Percentiles rank a stretch among this genome's conserved stretches.
Evolutionary conservation across 371 early-diverging fungal species (phyloP).

Genomic region (Blastocladiella emersonii): DNA sequence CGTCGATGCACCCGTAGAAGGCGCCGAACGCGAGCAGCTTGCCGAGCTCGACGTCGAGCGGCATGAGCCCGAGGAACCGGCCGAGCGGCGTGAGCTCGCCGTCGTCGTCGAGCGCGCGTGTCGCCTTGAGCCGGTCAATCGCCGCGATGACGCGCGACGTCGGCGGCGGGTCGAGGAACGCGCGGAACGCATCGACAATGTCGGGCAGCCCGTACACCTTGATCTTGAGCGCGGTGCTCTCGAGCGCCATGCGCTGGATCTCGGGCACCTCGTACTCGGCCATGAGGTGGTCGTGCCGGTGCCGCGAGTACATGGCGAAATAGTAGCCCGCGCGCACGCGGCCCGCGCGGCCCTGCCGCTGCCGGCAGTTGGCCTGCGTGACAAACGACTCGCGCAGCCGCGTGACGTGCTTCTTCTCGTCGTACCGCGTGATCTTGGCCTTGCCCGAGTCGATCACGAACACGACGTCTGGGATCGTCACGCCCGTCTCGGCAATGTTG

Average conservation of each 20-base stretch:
- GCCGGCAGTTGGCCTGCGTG: conserved; percentile 69
- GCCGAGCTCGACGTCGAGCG: conserved; percentile 77
- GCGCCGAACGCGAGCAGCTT: conserved; percentile 73
- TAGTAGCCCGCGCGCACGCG: conserved; percentile 69
- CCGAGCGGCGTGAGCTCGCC: conserved; percentile 78
- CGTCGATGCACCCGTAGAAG: conserved; percentile 66
- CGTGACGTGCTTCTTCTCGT: conserved; percentile 50
- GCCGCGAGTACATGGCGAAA: conserved; percentile 49
- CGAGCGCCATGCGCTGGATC: conserved; percentile 61
- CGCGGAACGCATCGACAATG: conserved; percentile 42
- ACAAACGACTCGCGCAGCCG: conserved; percentile 51
- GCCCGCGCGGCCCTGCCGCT: conserved; percentile 89
- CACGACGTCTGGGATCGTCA: conserved; percentile 90
- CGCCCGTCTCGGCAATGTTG: conserved; percentile 89
- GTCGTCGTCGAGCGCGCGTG: conserved; percentile 30
- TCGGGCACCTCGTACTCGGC: conserved; percentile 57
- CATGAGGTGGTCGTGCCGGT: conserved; percentile 39
- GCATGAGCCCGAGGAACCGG: conserved; percentile 68
- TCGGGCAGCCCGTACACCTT: conserved; percentile 47
- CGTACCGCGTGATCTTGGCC: conserved; percentile 61
- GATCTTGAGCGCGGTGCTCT: conserved; percentile 62
- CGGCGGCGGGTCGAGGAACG: conserved; percentile 62
- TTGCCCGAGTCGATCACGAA: conserved; percentile 88
- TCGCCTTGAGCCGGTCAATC: conserved; percentile 40
- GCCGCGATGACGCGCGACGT: conserved; percentile 50